Conservation (phyloP, 768 basidiomycete genomes). For the Boletus bicolor region DNA sequence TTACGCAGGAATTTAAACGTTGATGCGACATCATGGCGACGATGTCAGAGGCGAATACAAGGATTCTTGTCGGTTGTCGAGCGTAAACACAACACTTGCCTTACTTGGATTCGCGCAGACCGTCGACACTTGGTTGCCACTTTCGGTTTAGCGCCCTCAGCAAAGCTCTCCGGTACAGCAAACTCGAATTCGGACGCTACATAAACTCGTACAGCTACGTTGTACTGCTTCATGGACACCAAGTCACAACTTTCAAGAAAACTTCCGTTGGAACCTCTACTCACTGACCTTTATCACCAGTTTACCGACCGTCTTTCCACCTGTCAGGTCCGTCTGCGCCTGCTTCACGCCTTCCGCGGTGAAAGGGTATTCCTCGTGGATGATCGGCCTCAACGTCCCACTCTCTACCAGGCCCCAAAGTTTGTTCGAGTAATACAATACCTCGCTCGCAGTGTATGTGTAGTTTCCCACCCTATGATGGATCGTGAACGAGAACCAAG, state of each 20-base stretch:
- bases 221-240: background rate
- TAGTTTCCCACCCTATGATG: constrained; percentile 65
- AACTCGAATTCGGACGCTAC: background rate
- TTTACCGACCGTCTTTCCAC: constrained; percentile 83
- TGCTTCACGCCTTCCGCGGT: constrained; percentile 72
- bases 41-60: constrained; percentile 19
- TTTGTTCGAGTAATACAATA: constrained; percentile 57
- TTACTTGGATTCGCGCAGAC: background rate
- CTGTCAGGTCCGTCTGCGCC: constrained; percentile 74
- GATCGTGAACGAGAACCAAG: constrained; percentile 1
- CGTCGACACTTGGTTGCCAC: background rate
- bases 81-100: constrained; percentile 26
- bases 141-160: background rate
- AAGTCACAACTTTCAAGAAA: background rate
- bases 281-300: constrained; percentile 68
- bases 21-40: constrained; percentile 25
- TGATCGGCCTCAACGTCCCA: constrained; percentile 60
- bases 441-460: constrained; percentile 70
- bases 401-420: constrained; percentile 59
- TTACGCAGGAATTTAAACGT: constrained; percentile 10
- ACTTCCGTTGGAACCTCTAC: background rate
- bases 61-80: constrained; percentile 13
- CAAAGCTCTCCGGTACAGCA: background rate
- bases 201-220: constrained; percentile 3
- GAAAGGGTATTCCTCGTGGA: constrained; percentile 81